Base-by-base conservation (phyloP, 495 filamentous ascomycete genomes). In the Neurospora sp. region DNA sequence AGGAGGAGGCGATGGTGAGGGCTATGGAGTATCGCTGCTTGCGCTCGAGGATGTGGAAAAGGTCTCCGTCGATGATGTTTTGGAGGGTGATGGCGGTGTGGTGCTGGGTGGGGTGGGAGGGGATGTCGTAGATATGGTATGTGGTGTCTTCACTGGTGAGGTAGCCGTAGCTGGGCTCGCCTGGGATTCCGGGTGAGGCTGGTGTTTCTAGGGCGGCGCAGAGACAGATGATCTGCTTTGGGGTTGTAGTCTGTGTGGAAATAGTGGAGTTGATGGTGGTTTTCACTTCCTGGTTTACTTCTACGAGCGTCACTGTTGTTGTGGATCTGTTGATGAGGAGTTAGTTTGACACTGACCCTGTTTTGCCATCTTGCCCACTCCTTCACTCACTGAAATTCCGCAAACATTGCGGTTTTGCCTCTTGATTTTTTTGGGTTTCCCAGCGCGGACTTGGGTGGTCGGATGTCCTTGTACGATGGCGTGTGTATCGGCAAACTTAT, bases 1-100 rank as follows among this genome's bases (percentile, higher is more conserved):
- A 75, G 14, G 77, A 74, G 14, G 76, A 77, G 3, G 76, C 76
- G 9, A 79, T 12, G 16, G 48, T 74, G 0, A 78, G 40, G 5
- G 76, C 73, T 1, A 78, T 40, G 0, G 35, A 31, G 20, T 72
- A 76, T 12, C 75, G 68, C 2, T 76, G 61, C 39, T 31, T 68
- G 14, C 76, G 76, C 9, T 69, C 71, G 0, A 71, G 72, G 3
- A 9, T n/a, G 8, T 44, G 69, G 27, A 40, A 42, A 0, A 73
- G 69, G 1, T 71, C 20, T 4, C 71, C 74, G 4, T 45, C 48
- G 12, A 79, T 40, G 12, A 78, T 72, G 7, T 73, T 69, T 17
- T 76, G 74, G 3, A 78, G 59, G 14, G 71, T 76, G 1, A 75
- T 44, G 12, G 69, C n/a, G 17, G 40, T 27, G 20, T 27, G 22